Evolutionary conservation across 164 flowering plant genomes (phyloP).

Genomic region (Paratinospora sagittata): DNA sequence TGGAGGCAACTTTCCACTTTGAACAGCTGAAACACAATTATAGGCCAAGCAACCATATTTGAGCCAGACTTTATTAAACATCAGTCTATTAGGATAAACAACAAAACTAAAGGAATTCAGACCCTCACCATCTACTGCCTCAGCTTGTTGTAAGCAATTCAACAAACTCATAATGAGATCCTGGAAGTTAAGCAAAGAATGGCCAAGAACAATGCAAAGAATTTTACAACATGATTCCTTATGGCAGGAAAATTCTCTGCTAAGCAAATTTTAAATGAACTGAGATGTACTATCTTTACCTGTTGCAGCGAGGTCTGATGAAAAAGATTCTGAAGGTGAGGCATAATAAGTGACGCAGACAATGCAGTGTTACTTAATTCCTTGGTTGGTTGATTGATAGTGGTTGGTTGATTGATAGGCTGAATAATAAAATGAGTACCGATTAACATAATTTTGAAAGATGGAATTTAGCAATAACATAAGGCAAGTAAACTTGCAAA

Average conservation of each 20-base stretch:
- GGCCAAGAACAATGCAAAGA: constrained; percentile 27
- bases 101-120: background rate
- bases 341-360: constrained; percentile 59
- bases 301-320: constrained; percentile 92
- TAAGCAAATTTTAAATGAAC: background rate
- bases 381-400: constrained; percentile 38
- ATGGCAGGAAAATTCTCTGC: too few relatives aligned
- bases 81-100: background rate
- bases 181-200: constrained; percentile 30
- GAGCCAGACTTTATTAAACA: background rate
- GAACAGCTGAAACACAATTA: constrained; percentile 45
- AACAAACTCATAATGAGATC: constrained; percentile 67
- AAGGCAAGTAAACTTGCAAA: background rate
- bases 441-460: background rate
- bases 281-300: constrained; percentile 29
- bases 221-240: constrained; percentile 30
- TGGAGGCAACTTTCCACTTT: constrained; percentile 64
- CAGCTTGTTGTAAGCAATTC: constrained; percentile 64
- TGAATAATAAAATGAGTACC: constrained; percentile 13
- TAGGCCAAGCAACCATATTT: constrained; percentile 1
- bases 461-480: background rate
- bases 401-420: constrained; percentile 43
- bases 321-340: constrained; percentile 88
- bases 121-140: constrained; percentile 68
- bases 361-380: constrained; percentile 38